A percentile compares a stretch with the other conserved stretches of the same genome.
These are phyloP conservation scores for Fusarium nanum DNA, from an alignment of 2,329 filamentous ascomycete genomes.

Conservation along the genomic window DNA sequence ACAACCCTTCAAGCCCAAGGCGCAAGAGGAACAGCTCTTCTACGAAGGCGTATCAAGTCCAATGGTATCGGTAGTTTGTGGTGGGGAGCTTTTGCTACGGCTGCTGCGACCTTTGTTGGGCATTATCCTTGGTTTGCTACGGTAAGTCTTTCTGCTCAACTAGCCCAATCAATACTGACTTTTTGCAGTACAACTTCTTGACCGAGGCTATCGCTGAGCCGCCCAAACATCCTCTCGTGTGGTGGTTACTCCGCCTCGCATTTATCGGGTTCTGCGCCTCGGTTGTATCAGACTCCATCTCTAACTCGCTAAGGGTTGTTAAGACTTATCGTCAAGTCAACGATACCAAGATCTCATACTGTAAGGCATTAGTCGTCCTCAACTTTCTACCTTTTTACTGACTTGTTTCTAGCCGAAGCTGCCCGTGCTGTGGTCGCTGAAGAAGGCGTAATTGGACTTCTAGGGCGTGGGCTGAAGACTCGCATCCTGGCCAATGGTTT, in stretches of 20 bases:
- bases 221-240: constrained; percentile 52
- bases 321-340: constrained; percentile 64
- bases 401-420: constrained; percentile 52
- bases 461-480: constrained; percentile 60
- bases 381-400: background rate
- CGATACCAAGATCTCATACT: constrained; percentile 59
- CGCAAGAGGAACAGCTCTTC: constrained; percentile 54
- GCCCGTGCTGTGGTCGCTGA: constrained; percentile 54
- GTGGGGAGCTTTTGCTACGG: constrained; percentile 63
- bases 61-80: constrained; percentile 60
- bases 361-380: constrained; percentile 42
- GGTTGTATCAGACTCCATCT: constrained; percentile 59
- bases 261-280: constrained; percentile 57
- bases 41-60: constrained; percentile 58
- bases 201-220: constrained; percentile 55
- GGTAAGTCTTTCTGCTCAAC: constrained; percentile 36
- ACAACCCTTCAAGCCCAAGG: constrained; percentile 63
- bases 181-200: constrained; percentile 57
- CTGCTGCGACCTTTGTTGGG: constrained; percentile 61
- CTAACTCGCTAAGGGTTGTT: constrained; percentile 60
- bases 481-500: constrained; percentile 61
- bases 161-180: background rate
- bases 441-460: constrained; percentile 57
- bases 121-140: constrained; percentile 64
- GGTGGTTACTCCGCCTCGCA: constrained; percentile 58